Evolutionary conservation across 164 flowering plant species (phyloP), one percentile per base, ranked within the genome.

Genomic region (Houttuynia cordata): DNA sequence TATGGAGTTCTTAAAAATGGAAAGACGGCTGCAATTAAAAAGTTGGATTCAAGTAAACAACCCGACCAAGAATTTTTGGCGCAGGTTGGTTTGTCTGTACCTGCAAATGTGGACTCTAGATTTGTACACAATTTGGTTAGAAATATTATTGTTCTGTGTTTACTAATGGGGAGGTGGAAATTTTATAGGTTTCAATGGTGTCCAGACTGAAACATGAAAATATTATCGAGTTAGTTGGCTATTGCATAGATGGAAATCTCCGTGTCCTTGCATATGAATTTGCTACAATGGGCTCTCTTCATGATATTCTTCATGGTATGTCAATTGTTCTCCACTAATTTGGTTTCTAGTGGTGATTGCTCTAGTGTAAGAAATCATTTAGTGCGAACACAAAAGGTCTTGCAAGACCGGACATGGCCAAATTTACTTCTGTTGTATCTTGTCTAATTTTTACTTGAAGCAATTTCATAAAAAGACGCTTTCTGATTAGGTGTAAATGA

Each of bases 221-320:
- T 64, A 81, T 86, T 73, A 87, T 86, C 47, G 81, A 78, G 62
- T 67, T 88, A 71, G 70, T 84, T 52, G 89, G 96, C 51, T 88
- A 88, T 65, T 84, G 82, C 70, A 86, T 86, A 55, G 96, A 86
- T 71, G 94, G 94, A 56, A 76, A 25, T 71, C 80, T 78, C 12
- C 91, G 96, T 24, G 73, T 84, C 50, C 85, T 89, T 59, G 89
- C 86, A 21, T 86, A 86, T 70, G 93, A 88, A 75, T 88, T 76
- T 73, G 96, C 96, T 52, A 80, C 91, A 22, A 88, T 81, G 81
- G 96, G 96, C 62, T 88, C 96, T 58, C 87, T 88, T 61, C 96
- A 86, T 71, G 93, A 86, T 59, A 84, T 89, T 73, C 85, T 89
- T 65, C 94, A 89, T 70, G 96, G 96, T 89, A 80, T 41, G 74